Conservation (phyloP, 768 basidiomycete species). For the Auriscalpium vulgare region DNA sequence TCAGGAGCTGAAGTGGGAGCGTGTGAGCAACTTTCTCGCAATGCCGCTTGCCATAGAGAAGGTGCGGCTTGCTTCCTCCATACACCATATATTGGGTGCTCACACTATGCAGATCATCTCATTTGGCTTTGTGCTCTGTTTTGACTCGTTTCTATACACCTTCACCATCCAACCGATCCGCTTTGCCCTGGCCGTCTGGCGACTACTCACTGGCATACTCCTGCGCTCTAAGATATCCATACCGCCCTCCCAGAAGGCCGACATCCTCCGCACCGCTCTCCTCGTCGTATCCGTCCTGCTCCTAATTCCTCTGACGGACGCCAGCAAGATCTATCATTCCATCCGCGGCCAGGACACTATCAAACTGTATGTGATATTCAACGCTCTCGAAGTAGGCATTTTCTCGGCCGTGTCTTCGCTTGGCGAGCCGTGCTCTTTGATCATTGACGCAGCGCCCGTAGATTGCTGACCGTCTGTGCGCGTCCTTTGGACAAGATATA, state of each 20-base stretch:
- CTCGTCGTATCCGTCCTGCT: constrained; percentile 67
- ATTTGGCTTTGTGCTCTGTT: constrained; percentile 88
- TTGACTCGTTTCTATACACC: constrained; percentile 95
- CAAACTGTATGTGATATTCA: constrained; percentile 98
- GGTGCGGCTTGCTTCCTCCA: constrained; percentile 33
- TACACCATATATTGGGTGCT: background rate
- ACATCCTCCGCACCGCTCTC: constrained; percentile 76
- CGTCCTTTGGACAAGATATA: constrained; percentile 96
- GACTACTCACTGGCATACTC: constrained; percentile 43
- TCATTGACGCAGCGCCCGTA: constrained; percentile 22
- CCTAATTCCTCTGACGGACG: constrained; percentile 79
- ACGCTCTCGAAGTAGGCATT: constrained; percentile 81
- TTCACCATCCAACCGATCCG: constrained; percentile 97
- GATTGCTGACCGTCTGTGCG: constrained; percentile 93
- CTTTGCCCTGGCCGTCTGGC: constrained; percentile 54
- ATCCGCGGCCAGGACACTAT: constrained; percentile 98
- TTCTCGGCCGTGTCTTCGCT: background rate
- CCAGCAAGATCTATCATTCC: constrained; percentile 95
- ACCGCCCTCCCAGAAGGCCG: constrained; percentile 86
- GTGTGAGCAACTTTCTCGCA: constrained; percentile 90
- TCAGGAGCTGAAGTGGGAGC: constrained; percentile 91
- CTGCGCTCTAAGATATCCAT: constrained; percentile 43
- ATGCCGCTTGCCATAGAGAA: constrained; percentile 93
- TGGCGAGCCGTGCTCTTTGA: background rate
- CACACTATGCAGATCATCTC: constrained; percentile 58